A percentile compares a stretch with the other conserved stretches of the same genome.
Conservation (phyloP, 2,329 filamentous ascomycete species). For the Moelleriella libera region DNA sequence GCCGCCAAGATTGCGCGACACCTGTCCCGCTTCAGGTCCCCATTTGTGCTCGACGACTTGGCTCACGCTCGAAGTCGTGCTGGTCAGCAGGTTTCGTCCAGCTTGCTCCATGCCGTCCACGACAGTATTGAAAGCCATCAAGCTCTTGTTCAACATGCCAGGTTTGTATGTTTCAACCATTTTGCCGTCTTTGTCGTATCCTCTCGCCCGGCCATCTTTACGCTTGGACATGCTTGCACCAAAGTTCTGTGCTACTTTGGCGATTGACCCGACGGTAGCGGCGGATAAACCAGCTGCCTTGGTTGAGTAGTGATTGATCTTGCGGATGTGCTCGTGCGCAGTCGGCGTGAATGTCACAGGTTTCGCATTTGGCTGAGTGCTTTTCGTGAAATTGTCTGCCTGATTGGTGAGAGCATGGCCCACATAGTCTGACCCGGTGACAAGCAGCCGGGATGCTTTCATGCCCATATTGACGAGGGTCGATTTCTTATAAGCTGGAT, state of each 20-base stretch:
- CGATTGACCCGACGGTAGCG: constrained; percentile 75
- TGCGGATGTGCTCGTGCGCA: constrained; percentile 73
- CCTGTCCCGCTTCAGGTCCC: constrained; percentile 68
- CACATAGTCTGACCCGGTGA: constrained; percentile 71
- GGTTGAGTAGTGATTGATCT: constrained; percentile 75
- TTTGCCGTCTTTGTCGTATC: constrained; percentile 57
- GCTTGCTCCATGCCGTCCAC: constrained; percentile 88
- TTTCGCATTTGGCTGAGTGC: constrained; percentile 61
- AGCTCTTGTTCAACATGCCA: constrained; percentile 81
- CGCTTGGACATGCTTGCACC: constrained; percentile 54
- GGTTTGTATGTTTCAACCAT: constrained; percentile 61
- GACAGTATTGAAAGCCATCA: constrained; percentile 93
- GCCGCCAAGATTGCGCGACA: constrained; percentile 63
- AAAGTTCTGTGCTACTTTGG: constrained; percentile 76
- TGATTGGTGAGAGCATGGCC: constrained; percentile 63
- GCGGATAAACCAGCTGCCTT: constrained; percentile 67
- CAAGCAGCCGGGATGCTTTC: constrained; percentile 78
- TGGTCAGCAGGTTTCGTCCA: constrained; percentile 61
- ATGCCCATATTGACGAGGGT: constrained; percentile 76
- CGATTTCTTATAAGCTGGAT: constrained; percentile 85
- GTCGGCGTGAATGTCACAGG: constrained; percentile 79
- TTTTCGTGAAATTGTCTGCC: constrained; percentile 69
- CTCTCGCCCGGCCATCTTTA: constrained; percentile 38
- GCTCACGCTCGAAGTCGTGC: constrained; percentile 64
- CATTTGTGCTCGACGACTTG: constrained; percentile 83